Evolutionary conservation across 1,284 basidiomycete genomes (phyloP).

Genomic region (Ganoderma lucidum): DNA sequence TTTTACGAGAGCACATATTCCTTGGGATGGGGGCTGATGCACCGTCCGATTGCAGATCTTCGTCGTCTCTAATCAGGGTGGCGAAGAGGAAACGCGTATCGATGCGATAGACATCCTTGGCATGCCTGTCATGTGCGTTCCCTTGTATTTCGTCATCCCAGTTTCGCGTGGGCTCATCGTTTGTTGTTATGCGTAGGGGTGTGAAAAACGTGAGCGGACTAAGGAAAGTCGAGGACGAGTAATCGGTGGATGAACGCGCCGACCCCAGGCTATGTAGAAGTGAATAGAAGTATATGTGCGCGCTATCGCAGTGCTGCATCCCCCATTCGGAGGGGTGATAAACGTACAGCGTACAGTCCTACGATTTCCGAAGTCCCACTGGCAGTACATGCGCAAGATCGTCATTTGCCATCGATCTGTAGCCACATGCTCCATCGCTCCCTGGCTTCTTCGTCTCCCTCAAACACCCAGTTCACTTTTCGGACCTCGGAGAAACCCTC

Average conservation of each 20-base stretch:
- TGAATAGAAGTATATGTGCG: slow-evolving; percentile 4
- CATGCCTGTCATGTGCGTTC: slow-evolving; percentile 63
- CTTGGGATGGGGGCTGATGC: neutral
- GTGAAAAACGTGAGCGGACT: slow-evolving; percentile 66
- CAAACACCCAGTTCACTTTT: slow-evolving; percentile 81
- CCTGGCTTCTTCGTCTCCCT: slow-evolving; percentile 75
- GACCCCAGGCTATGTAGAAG: slow-evolving; percentile 1
- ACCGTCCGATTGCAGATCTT: slow-evolving; percentile 63
- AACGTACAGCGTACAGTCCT: neutral
- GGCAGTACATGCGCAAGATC: neutral
- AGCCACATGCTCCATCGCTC: slow-evolving; percentile 83
- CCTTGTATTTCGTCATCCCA: neutral
- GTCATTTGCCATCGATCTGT: slow-evolving; percentile 68
- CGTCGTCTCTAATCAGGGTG: slow-evolving; percentile 79
- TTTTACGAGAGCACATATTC: neutral
- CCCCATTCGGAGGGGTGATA: neutral
- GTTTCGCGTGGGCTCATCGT: slow-evolving; percentile 15
- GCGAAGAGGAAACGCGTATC: slow-evolving; percentile 78
- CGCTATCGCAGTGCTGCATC: too few species aligned
- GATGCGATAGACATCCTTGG: slow-evolving; percentile 82
- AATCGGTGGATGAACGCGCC: neutral
- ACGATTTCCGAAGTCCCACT: too few species aligned
- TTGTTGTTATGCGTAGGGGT: slow-evolving; percentile 44
- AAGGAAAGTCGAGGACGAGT: slow-evolving; percentile 52
- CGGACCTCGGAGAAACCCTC: slow-evolving; percentile 85